Conservation (phyloP, 306 rosid genomes). For the Vachellia pachyceras region DNA sequence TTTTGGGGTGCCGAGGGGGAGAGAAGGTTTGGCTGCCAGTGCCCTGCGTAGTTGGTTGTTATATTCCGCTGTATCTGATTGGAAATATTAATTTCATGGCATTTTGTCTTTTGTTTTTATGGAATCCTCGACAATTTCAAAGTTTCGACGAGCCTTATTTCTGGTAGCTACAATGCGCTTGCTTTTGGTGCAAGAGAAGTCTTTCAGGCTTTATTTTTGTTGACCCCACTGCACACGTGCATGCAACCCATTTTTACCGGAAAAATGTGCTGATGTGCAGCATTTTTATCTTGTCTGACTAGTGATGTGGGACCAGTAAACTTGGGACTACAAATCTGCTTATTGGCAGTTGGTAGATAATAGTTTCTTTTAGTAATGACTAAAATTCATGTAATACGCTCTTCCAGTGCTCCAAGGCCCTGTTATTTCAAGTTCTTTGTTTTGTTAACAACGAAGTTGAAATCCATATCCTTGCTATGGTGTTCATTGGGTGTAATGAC, state of each 20-base stretch:
- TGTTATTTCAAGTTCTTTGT: not conserved
- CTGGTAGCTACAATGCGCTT: constrained; percentile 35
- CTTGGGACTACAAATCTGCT: not conserved
- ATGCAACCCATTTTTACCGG: constrained; percentile 5
- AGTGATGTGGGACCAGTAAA: not conserved
- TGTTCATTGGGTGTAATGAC: not conserved
- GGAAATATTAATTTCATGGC: constrained; percentile 57
- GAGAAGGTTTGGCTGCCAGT: constrained; percentile 45
- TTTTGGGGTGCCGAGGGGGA: constrained; percentile 41
- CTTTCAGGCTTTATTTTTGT: constrained; percentile 41
- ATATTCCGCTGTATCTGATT: constrained; percentile 51
- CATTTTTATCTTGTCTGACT: not conserved
- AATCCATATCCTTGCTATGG: not conserved
- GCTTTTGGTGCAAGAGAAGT: constrained; percentile 47
- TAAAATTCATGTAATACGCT: not conserved
- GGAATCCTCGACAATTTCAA: constrained; percentile 36
- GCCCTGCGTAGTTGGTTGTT: constrained; percentile 42
- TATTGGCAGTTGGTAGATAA: not conserved
- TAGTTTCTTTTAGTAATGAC: not conserved
- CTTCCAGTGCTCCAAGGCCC: not conserved
- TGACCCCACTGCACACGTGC: not conserved
- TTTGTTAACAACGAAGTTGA: not conserved
- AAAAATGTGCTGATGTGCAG: not conserved
- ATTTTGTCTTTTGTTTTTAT: constrained; percentile 37
- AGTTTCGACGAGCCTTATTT: constrained; percentile 44